Evolutionary conservation across 2,329 filamentous ascomycete genomes (phyloP).

Genomic region (Aspergillus floridensis): DNA sequence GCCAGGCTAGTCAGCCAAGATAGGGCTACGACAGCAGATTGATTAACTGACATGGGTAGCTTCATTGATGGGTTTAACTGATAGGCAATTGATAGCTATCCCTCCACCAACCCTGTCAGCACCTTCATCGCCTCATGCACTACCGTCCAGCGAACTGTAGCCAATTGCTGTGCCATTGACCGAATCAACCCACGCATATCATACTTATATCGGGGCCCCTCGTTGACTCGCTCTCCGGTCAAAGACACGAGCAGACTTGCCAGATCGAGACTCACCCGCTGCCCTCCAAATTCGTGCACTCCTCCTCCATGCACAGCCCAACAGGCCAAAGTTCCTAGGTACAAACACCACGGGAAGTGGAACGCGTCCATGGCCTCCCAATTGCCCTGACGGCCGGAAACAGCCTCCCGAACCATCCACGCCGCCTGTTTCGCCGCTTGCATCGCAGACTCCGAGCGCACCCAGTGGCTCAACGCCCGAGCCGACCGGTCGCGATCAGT

Average conservation of each 20-base stretch:
- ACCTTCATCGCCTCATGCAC: constrained; percentile 62
- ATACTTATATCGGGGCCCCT: constrained; percentile 40
- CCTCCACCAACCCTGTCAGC: constrained; percentile 29
- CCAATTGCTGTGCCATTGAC: constrained; percentile 55
- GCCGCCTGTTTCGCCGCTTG: constrained; percentile 52
- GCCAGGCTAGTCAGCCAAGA: neutral
- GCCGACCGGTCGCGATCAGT: constrained; percentile 50
- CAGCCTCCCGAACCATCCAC: constrained; percentile 50
- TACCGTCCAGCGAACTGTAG: constrained; percentile 60
- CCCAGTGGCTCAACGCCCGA: constrained; percentile 28
- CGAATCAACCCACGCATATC: constrained; percentile 54
- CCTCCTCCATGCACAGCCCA: constrained; percentile 59
- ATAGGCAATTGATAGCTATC: constrained; percentile 12
- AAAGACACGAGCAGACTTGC: constrained; percentile 35
- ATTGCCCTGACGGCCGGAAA: constrained; percentile 47
- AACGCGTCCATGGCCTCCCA: constrained; percentile 55
- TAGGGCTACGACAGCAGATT: neutral
- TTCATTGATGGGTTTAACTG: neutral
- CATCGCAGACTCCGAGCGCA: constrained; percentile 13
- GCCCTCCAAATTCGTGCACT: constrained; percentile 29
- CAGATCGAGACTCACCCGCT: constrained; percentile 38
- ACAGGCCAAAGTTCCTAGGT: constrained; percentile 57
- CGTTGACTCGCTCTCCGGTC: constrained; percentile 35
- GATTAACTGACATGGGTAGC: neutral
- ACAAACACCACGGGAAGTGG: constrained; percentile 62